Evolutionary conservation across 2,329 filamentous ascomycete genomes (phyloP).

Genomic region (Diplodia mutila): DNA sequence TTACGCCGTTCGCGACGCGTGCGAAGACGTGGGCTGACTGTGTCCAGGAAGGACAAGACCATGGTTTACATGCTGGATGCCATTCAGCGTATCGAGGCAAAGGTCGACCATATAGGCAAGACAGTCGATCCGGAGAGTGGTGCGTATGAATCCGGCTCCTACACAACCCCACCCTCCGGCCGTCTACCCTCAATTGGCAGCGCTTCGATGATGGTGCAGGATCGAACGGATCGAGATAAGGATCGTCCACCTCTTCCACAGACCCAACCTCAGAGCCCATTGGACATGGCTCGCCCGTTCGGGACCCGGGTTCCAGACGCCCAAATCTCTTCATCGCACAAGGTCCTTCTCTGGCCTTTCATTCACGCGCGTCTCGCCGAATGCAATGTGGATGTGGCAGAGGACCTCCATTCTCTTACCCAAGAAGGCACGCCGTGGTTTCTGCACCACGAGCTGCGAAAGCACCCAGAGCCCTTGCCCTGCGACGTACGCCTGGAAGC

Average conservation of each 20-base stretch:
- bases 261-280: neutral
- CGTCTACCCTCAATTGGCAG: conserved; percentile 23
- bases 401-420: conserved; percentile 24
- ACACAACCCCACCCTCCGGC: conserved; percentile 16
- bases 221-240: neutral
- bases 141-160: conserved; percentile 5
- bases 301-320: neutral
- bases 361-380: conserved; percentile 24
- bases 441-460: conserved; percentile 22
- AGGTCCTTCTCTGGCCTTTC: conserved; percentile 30
- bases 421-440: conserved; percentile 27
- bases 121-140: conserved; percentile 8
- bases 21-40: neutral
- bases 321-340: conserved; percentile 30
- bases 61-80: conserved; percentile 27
- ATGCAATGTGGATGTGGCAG: conserved; percentile 6
- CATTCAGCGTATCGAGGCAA: conserved; percentile 22
- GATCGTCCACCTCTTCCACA: neutral
- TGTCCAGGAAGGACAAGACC: conserved; percentile 28
- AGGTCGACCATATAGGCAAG: conserved; percentile 27
- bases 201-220: conserved; percentile 4
- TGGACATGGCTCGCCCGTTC: neutral
- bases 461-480: conserved; percentile 21
- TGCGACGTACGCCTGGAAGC: conserved; percentile 10
- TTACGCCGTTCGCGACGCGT: neutral